These are phyloP conservation scores for Lipomyces spencermartinsiae DNA, from an alignment of 805 yeast species.

Conservation along the genomic window DNA sequence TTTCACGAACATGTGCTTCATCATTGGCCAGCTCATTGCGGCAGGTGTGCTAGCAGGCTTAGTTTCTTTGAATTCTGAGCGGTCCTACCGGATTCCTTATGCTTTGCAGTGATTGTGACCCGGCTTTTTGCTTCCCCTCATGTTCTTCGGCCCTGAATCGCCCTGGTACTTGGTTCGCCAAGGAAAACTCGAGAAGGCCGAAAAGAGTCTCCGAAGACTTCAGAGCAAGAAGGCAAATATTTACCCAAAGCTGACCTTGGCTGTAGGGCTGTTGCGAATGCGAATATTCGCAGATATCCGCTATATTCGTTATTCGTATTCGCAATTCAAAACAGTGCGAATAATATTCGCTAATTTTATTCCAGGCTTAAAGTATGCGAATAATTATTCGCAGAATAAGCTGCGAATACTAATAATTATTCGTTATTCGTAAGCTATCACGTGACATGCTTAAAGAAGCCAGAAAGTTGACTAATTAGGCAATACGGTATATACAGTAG, in stretches of 20 bases:
- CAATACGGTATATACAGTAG: no score
- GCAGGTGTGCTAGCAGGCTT: constrained; percentile 57
- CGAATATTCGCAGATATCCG: no score
- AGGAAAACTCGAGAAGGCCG: constrained; percentile 17
- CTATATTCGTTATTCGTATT: no score
- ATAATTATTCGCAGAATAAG: no score
- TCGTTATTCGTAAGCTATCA: no score
- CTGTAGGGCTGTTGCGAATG: no score
- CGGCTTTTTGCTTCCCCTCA: constrained; percentile 50
- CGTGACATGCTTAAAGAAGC: no score
- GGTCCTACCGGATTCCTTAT: constrained; percentile 61
- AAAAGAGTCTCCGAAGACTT: constrained; percentile 9
- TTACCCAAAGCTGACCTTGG: constrained; percentile 14
- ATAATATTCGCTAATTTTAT: no score
- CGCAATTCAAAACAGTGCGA: no score
- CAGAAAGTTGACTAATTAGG: no score
- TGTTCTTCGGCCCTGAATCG: constrained; percentile 53
- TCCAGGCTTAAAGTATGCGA: no score
- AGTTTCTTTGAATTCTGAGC: constrained; percentile 40
- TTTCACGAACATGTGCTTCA: constrained; percentile 59
- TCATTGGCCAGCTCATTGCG: constrained; percentile 62
- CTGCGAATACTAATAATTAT: no score
- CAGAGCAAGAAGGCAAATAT: constrained; percentile 4
- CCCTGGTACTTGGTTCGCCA: constrained; percentile 32
- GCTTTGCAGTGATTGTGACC: constrained; percentile 70